Evolutionary conservation across 768 basidiomycete genomes (phyloP), one percentile per base, ranked within the genome.

Genomic region (Mycena latifolia): DNA sequence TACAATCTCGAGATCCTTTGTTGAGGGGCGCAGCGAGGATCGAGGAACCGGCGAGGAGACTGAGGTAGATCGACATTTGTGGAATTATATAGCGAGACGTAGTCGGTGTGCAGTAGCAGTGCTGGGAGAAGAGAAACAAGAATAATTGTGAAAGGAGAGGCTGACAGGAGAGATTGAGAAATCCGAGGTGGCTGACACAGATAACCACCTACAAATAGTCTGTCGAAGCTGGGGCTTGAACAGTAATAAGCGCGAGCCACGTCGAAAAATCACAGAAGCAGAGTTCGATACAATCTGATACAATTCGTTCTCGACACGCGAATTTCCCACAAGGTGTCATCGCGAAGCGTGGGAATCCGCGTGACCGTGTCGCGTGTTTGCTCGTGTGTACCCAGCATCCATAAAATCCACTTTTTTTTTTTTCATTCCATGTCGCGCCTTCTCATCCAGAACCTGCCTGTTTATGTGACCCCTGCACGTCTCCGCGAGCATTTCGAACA

Each of bases 361-460:
- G 45, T 46, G 45, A 46, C 45, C 45, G 45, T 46, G 14, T 46
- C 6, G 33, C n/a, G 2, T 45, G 43, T 45, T 11, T 45, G 43
- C n/a, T n/a, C 43, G 17, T 45, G 43, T 22, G 17, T 45, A n/a
- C 10, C 20, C 15, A 24, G 24, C 22, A 12, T 46, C 2, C 15
- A 25, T 25, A 46, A 46, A 46, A 12, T 12, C 10, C 24, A 2
- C 10, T 25, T 46, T 55, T 55, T 55, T 47, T 62, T 14, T 55
- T 28, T 46, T 25, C 31, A 6, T 24, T 28, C n/a, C 46, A 94
- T 94, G 94, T 94, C 94, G 7, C 88, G 94, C 45, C 85, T 96
- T 37, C 90, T 96, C 55, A 80, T 95, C 24, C 95, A 94, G 75
- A 94, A 94, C 69, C 77, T 96, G 0, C 94, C 94, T 0, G 73